A percentile compares a stretch with the other conserved stretches of the same genome.
Evolutionary conservation across 2,329 filamentous ascomycete genomes (phyloP).

Genomic region (Cadophora sp.): DNA sequence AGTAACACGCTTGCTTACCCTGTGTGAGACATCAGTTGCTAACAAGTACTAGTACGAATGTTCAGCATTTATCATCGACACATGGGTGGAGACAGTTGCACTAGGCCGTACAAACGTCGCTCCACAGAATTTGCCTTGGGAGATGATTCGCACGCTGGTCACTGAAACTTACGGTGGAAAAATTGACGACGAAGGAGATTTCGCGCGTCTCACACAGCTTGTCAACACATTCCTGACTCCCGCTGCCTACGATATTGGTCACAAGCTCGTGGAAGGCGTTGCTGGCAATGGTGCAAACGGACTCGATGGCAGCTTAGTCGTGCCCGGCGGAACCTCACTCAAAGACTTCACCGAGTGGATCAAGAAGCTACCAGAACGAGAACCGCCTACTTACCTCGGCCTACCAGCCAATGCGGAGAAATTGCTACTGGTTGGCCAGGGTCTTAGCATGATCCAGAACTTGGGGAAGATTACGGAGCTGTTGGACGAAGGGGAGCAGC

Average conservation of each 20-base stretch:
- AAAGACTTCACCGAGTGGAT: constrained; percentile 93
- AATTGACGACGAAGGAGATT: constrained; percentile 91
- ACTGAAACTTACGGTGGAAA: constrained; percentile 98
- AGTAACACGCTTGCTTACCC: constrained; percentile 53
- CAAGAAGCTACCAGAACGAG: constrained; percentile 87
- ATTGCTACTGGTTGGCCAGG: constrained; percentile 86
- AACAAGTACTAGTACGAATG: constrained; percentile 80
- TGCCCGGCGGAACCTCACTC: constrained; percentile 82
- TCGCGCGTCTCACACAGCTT: constrained; percentile 72
- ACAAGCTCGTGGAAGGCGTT: constrained; percentile 78
- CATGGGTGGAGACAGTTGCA: constrained; percentile 86
- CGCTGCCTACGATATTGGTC: constrained; percentile 88
- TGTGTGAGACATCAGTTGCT: constrained; percentile 54
- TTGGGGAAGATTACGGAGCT: constrained; percentile 84
- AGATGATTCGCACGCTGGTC: constrained; percentile 89
- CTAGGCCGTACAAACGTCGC: constrained; percentile 90
- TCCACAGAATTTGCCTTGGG: constrained; percentile 93
- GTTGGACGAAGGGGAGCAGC: constrained; percentile 91
- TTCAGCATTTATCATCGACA: constrained; percentile 93
- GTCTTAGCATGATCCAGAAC: constrained; percentile 83
- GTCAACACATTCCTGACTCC: constrained; percentile 83
- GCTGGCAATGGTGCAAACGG: constrained; percentile 51
- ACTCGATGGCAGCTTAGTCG: constrained; percentile 64
- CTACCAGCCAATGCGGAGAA: constrained; percentile 97
- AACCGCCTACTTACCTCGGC: constrained; percentile 94